phyloP scores from a whole-genome alignment of 768 basidiomycete genomes.

The Tricholoma saponaceum region DNA sequence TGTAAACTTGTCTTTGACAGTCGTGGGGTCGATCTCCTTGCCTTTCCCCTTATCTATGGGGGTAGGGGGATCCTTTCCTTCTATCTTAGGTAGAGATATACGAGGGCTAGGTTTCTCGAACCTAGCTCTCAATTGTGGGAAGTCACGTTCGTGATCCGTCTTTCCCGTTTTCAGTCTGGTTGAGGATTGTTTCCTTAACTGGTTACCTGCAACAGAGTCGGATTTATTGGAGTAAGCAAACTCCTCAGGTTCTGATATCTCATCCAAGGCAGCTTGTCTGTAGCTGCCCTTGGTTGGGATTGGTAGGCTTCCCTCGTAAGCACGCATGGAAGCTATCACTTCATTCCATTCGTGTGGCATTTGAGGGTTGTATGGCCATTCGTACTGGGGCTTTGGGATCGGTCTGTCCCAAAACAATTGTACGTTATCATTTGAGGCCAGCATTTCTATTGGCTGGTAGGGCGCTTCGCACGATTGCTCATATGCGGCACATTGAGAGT shows the following conservation, averaged over 20 bases:
- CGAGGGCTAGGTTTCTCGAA: neutral
- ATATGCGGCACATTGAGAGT: neutral
- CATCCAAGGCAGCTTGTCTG: neutral
- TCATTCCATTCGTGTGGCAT: conserved; percentile 19
- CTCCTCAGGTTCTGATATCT: neutral
- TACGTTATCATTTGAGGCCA: neutral
- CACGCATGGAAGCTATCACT: conserved; percentile 2
- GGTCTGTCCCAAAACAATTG: conserved; percentile 15
- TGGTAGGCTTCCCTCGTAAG: neutral
- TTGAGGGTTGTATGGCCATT: conserved; percentile 14
- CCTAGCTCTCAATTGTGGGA: neutral
- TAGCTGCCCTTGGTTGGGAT: neutral
- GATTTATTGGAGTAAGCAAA: neutral
- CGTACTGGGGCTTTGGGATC: conserved; percentile 3
- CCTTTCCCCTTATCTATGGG: neutral
- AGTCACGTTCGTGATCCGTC: neutral
- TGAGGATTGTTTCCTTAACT: neutral
- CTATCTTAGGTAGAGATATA: neutral
- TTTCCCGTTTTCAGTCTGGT: neutral
- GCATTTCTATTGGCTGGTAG: too few relatives aligned
- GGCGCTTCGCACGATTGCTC: too few relatives aligned
- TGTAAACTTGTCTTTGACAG: too few relatives aligned
- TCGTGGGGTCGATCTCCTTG: neutral
- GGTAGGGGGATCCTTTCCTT: neutral
- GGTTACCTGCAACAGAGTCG: neutral